Evolutionary conservation across 306 rosid genomes (phyloP).

Genomic region (Rubus idaeus): DNA sequence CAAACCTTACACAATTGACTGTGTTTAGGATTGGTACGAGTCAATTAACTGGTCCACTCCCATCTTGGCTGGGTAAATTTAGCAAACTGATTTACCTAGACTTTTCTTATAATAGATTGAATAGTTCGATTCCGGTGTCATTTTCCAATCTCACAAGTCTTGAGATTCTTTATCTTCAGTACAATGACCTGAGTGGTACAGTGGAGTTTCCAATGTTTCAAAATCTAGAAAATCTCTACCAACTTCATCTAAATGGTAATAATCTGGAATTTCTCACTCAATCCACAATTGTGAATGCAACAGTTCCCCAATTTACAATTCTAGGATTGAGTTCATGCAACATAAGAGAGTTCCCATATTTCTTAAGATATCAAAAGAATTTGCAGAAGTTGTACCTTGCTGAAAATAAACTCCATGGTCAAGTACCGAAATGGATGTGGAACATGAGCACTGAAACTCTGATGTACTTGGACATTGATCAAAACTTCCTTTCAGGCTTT

Average conservation of each 20-base stretch:
- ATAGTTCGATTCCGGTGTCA: not conserved
- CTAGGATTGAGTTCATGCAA: not conserved
- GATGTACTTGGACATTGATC: not conserved
- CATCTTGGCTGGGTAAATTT: conserved; percentile 16
- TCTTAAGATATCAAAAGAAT: not conserved
- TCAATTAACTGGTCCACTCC: not conserved
- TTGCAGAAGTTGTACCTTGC: not conserved
- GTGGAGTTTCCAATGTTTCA: not conserved
- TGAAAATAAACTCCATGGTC: not conserved
- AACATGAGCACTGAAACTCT: not conserved
- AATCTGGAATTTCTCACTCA: not conserved
- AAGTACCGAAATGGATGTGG: conserved; percentile 11
- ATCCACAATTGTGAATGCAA: not conserved
- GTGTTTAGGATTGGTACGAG: rapidly evolving
- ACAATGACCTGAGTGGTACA: not conserved
- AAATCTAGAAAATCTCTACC: not conserved
- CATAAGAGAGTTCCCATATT: not conserved
- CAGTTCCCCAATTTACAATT: not conserved
- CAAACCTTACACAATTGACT: conserved; percentile 1
- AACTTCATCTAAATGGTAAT: rapidly evolving
- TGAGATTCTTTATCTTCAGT: rapidly evolving
- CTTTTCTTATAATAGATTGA: rapidly evolving
- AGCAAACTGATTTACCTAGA: rapidly evolving
- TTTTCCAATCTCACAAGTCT: not conserved
- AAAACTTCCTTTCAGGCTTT: conserved; percentile 4